Evolutionary conservation across 1,139 yeast species (phyloP).

Genomic region (Geotrichum phurueaensis): DNA sequence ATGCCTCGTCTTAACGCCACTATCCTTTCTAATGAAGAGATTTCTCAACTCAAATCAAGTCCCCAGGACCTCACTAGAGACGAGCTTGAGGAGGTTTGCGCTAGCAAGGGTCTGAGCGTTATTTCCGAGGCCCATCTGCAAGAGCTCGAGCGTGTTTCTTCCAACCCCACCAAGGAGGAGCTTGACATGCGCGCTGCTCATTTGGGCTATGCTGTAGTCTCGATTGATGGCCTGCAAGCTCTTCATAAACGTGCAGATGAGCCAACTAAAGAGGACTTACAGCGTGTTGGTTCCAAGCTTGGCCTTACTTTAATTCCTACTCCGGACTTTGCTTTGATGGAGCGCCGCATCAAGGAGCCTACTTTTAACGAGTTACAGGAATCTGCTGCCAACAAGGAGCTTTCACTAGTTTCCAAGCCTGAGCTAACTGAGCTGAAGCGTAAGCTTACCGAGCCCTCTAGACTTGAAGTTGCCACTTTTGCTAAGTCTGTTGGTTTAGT

Average conservation of each 20-base stretch:
- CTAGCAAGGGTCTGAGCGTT: constrained; percentile 26
- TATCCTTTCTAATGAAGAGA: constrained; percentile 30
- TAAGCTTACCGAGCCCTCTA: constrained; percentile 25
- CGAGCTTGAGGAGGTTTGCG: constrained; percentile 21
- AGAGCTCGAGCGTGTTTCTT: constrained; percentile 27
- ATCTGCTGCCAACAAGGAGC: constrained; percentile 24
- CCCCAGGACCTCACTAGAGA: constrained; percentile 8
- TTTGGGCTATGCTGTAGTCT: constrained; percentile 35
- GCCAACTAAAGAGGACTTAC: constrained; percentile 33
- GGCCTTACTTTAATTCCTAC: constrained; percentile 29
- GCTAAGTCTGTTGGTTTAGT: constrained; percentile 39
- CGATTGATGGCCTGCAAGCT: constrained; percentile 32
- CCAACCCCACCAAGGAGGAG: constrained; percentile 32
- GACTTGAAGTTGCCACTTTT: constrained; percentile 33
- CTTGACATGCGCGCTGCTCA: constrained; percentile 44
- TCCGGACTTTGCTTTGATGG: constrained; percentile 22
- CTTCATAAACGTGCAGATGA: constrained; percentile 34
- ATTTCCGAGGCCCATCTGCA: constrained; percentile 26
- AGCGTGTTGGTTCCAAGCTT: constrained; percentile 24
- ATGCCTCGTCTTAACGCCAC: constrained; percentile 8
- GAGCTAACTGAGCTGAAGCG: constrained; percentile 26
- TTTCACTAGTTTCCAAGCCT: constrained; percentile 34
- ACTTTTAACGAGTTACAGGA: constrained; percentile 12
- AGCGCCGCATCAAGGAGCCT: constrained; percentile 15
- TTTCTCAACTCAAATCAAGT: constrained; percentile 18